Evolutionary conservation across 2,329 filamentous ascomycete species (phyloP).

Genomic region (Microdochium paspali): DNA sequence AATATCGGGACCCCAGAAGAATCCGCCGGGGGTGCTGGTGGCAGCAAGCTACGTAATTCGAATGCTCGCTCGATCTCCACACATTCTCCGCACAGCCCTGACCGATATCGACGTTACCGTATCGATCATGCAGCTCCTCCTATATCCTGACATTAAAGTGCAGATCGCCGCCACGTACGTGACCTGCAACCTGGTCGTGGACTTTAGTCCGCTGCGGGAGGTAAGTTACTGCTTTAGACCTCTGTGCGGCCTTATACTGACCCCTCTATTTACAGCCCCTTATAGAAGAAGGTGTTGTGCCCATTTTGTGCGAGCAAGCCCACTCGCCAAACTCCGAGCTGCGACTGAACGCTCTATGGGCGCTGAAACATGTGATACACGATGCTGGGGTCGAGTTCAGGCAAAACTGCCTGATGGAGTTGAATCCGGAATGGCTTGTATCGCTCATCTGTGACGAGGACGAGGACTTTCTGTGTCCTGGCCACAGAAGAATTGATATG

Average conservation of each 20-base stretch:
- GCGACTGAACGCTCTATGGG: conserved; percentile 82
- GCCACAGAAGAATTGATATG: conserved; percentile 26
- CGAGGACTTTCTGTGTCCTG: conserved; percentile 38
- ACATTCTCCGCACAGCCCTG: conserved; percentile 72
- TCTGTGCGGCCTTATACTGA: background rate
- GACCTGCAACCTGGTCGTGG: conserved; percentile 75
- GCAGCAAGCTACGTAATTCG: conserved; percentile 77
- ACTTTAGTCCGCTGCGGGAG: conserved; percentile 86
- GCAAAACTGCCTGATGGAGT: conserved; percentile 65
- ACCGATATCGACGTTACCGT: conserved; percentile 77
- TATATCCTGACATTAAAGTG: conserved; percentile 66
- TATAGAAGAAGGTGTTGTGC: conserved; percentile 51
- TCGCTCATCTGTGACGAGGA: conserved; percentile 61
- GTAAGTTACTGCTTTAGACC: conserved; percentile 36
- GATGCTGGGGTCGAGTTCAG: conserved; percentile 64
- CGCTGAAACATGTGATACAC: conserved; percentile 80
- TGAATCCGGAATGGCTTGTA: conserved; percentile 73
- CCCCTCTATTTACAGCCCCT: conserved; percentile 44
- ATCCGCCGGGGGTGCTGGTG: conserved; percentile 49
- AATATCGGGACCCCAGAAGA: background rate
- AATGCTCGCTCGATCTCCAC: conserved; percentile 77
- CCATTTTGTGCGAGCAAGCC: conserved; percentile 73
- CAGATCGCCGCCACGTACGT: conserved; percentile 79
- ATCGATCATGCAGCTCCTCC: conserved; percentile 68
- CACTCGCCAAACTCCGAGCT: conserved; percentile 72